Conservation (phyloP, 106 monocot genomes). For the Amphibolis antarctica region DNA sequence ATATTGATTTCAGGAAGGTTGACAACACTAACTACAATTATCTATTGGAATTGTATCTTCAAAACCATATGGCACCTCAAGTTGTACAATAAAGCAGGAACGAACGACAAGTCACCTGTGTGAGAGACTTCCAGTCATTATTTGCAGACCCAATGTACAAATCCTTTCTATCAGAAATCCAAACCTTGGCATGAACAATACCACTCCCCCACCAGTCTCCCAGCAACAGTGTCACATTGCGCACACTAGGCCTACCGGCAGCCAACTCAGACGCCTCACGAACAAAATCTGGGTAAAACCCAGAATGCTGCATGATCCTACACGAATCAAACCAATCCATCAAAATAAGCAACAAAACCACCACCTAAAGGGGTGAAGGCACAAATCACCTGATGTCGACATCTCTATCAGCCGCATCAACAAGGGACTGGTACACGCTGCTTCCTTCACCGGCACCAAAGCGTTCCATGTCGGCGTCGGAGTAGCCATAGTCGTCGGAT, state of each 20-base stretch:
- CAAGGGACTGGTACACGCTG: conserved; percentile 45
- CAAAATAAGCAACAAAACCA: neutral
- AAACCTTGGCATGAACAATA: conserved; percentile 92
- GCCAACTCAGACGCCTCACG: conserved; percentile 71
- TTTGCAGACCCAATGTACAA: conserved; percentile 92
- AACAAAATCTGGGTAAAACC: conserved; percentile 69
- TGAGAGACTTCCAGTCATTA: conserved; percentile 98
- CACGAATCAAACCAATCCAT: neutral
- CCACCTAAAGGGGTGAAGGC: neutral
- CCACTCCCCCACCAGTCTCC: conserved; percentile 88
- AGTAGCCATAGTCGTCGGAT: conserved; percentile 83
- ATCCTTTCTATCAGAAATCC: conserved; percentile 78
- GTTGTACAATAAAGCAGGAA: neutral
- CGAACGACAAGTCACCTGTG: conserved; percentile 42
- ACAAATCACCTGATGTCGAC: conserved; percentile 50
- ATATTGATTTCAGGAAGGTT: neutral
- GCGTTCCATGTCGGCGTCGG: conserved; percentile 46
- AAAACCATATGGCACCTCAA: neutral
- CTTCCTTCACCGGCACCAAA: conserved; percentile 49
- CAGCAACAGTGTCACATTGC: conserved; percentile 72
- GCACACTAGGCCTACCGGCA: conserved; percentile 68
- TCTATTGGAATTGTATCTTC: neutral
- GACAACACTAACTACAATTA: neutral
- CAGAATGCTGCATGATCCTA: conserved; percentile 84
- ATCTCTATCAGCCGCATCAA: conserved; percentile 54